Conservation (phyloP, 2,329 filamentous ascomycete species). For the Fusarium begoniae region DNA sequence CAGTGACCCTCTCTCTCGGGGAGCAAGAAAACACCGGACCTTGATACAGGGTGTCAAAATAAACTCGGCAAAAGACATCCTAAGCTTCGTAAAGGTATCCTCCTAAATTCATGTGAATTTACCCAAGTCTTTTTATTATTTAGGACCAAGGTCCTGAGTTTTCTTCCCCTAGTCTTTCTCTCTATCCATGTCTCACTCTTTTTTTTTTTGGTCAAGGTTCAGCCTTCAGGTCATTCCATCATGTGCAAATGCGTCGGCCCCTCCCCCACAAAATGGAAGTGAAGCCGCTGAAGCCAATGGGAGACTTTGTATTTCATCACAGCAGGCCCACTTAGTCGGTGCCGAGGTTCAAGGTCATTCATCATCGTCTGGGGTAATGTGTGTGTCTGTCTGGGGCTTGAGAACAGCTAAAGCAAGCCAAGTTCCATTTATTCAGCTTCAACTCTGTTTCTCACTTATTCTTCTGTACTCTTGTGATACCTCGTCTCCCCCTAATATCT, state of each 20-base stretch:
- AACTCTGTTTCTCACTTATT: neutral
- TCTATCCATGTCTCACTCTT: neutral
- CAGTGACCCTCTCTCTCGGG: neutral
- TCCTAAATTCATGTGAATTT: no score
- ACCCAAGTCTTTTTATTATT: no score
- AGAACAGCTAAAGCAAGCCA: neutral
- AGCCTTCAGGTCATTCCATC: conserved; percentile 1
- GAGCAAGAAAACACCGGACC: no score
- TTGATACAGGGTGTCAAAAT: no score
- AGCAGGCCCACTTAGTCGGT: conserved; percentile 31
- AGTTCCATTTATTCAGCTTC: neutral
- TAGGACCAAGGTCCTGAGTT: no score
- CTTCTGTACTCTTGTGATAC: neutral
- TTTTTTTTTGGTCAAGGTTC: neutral
- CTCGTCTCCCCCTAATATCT: neutral
- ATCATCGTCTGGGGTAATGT: conserved; percentile 17
- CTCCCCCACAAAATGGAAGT: conserved; percentile 35
- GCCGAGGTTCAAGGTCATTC: conserved; percentile 31
- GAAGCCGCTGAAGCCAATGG: conserved; percentile 26
- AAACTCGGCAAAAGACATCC: no score
- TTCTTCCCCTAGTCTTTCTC: no score
- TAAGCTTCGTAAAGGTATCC: no score
- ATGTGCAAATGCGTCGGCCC: conserved; percentile 32
- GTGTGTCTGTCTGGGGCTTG: neutral
- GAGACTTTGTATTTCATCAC: conserved; percentile 22